phyloP scores from a whole-genome alignment of 2,329 filamentous ascomycete genomes.

The Fusarium odoratissimum region DNA sequence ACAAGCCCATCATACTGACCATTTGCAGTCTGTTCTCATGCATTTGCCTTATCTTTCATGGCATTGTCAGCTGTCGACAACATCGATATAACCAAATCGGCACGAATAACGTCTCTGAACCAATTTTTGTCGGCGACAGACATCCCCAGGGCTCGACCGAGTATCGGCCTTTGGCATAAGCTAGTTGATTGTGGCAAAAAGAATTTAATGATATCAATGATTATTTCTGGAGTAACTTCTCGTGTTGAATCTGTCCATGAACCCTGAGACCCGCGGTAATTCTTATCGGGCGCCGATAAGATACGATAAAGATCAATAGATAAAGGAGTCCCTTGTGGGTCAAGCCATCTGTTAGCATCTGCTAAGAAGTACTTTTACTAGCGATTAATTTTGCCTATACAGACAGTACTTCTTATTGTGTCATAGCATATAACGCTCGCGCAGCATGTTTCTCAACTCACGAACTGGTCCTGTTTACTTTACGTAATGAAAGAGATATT shows the following conservation, averaged over 20 bases:
- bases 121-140: background rate
- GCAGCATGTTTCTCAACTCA: background rate
- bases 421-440: background rate
- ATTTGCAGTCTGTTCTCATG: constrained; percentile 55
- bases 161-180: background rate
- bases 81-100: constrained; percentile 47
- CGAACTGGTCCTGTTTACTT: background rate
- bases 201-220: background rate
- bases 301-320: background rate
- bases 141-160: constrained; percentile 9
- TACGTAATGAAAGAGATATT: accelerated
- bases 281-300: background rate
- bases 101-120: background rate
- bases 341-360: background rate
- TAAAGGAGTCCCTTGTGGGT: background rate
- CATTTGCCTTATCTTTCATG: constrained; percentile 55
- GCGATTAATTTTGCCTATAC: accelerated
- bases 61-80: constrained; percentile 57
- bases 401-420: background rate
- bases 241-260: background rate
- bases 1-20: accelerated
- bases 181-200: accelerated
- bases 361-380: background rate
- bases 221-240: too few relatives aligned
- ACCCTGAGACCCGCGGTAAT: accelerated